Evolutionary conservation across 257 asterid genomes (phyloP).

Genomic region (Striga asiatica): DNA sequence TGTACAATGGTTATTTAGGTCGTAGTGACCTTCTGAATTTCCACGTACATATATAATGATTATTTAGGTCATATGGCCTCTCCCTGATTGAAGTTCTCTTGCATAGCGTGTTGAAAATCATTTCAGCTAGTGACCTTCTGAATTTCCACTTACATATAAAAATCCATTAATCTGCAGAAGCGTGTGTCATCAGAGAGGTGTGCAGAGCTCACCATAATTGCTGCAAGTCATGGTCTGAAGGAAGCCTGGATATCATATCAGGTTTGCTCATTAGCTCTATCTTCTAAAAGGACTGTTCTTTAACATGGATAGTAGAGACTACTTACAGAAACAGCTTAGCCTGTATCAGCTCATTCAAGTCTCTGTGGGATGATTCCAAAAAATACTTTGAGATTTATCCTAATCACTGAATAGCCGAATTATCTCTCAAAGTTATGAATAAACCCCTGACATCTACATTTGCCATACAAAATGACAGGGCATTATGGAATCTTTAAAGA

Average conservation of each 20-base stretch:
- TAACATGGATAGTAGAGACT: neutral
- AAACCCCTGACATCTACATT: neutral
- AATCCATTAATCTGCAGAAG: slow-evolving; percentile 30
- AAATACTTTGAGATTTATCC: no score
- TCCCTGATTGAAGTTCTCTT: neutral
- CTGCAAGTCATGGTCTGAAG: slow-evolving; percentile 92
- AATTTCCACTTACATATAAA: slow-evolving; percentile 1
- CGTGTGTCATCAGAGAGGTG: slow-evolving; percentile 95
- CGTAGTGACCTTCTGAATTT: no score
- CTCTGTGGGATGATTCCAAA: no score
- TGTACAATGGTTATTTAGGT: no score
- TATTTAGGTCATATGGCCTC: no score
- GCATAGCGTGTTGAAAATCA: neutral
- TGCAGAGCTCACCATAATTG: slow-evolving; percentile 83
- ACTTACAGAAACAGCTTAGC: neutral
- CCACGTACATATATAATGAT: no score
- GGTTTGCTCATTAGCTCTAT: slow-evolving; percentile 29
- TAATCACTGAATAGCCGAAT: neutral
- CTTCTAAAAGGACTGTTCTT: neutral
- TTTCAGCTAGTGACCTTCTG: slow-evolving; percentile 6
- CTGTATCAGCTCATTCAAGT: neutral
- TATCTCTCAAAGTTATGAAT: no score
- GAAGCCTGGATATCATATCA: slow-evolving; percentile 98
- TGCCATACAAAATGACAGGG: neutral
- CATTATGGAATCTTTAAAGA: no score